phyloP scores from a whole-genome alignment of 1,284 basidiomycete species.

The Afroboletus lepidellus region DNA sequence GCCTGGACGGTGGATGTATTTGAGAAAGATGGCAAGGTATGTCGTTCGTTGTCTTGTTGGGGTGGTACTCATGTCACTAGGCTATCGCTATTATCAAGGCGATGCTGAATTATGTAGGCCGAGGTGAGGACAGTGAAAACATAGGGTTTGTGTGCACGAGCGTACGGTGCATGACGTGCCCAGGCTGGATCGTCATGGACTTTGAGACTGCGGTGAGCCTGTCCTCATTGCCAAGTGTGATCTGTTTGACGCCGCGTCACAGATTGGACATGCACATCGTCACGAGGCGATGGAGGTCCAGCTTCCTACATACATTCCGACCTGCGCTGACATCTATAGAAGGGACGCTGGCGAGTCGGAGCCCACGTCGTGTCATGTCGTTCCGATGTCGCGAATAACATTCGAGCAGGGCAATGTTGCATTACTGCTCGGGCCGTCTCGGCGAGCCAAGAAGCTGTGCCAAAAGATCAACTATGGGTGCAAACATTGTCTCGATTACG shows the following conservation, averaged over 20 bases:
- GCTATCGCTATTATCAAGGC: constrained; percentile 42
- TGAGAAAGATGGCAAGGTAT: constrained; percentile 54
- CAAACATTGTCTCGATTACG: constrained; percentile 45
- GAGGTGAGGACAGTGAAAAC: constrained; percentile 34
- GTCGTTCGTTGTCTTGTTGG: not conserved
- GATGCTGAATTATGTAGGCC: constrained; percentile 35
- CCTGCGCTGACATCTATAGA: not conserved
- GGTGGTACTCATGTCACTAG: constrained; percentile 30
- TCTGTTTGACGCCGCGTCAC: not conserved
- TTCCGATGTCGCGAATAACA: constrained; percentile 19
- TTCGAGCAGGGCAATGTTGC: constrained; percentile 35
- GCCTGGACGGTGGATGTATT: constrained; percentile 54
- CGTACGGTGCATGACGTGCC: constrained; percentile 53
- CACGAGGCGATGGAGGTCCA: constrained; percentile 53
- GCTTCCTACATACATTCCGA: constrained; percentile 13
- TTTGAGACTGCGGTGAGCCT: constrained; percentile 47
- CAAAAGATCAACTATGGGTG: constrained; percentile 47
- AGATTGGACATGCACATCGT: constrained; percentile 63
- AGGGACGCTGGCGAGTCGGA: too few relatives aligned
- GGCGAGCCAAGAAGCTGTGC: constrained; percentile 28
- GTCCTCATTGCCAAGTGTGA: not conserved
- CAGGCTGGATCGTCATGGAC: constrained; percentile 49
- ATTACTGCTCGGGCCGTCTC: constrained; percentile 29
- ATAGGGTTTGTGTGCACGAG: constrained; percentile 31
- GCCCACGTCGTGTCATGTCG: too few relatives aligned